Base-by-base conservation (phyloP, 805 yeast genomes). In the Yamadazyma takamatsuzukensis region DNA sequence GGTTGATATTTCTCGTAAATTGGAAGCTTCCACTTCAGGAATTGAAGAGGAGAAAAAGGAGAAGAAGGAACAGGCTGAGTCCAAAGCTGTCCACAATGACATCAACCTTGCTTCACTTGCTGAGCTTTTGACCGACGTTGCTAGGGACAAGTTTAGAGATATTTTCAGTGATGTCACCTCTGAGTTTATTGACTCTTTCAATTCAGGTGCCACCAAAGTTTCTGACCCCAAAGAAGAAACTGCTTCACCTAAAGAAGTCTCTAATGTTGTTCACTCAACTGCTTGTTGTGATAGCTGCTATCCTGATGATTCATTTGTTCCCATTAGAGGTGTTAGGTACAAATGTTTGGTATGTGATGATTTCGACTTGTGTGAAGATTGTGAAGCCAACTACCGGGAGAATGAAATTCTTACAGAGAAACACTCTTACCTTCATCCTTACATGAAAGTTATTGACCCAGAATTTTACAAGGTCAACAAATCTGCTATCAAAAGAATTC, bases 261-360 rank as follows among this genome's bases (percentile, higher is more conserved):
- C 31, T 25, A 34, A 21, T 16, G 33, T 33, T 7, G 36, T 49
- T 7, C 68, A 63, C 36, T 19, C 37, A 5, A 40, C 47, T 30
- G 51, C 59, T 19, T 41, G 57, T 17, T 64, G 70, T 33, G 65
- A 71, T 33, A 68, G 65, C 36, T 33, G 43, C n/a, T 66, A 71
- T 32, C 32, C 42, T 36, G 64, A 63, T 1, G 33, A 41, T 16
- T 40, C 37, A 4, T 53, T 54, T 40, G 43, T 34, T 12, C 72
- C 75, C 3, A 55, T 72, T 27, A 39, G 32, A 15, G 82, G 82
- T 6, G 40, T 51, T 5, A 61, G 83, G 30, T 76, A 63, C 45
- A 63, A 66, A 27, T 76, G 83, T 49, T 41, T 67, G 16, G 68
- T 74, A 18, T 76, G 83, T 45, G 48, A 49, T 3, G 74, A 77